phyloP scores from a whole-genome alignment of 768 basidiomycete species.

The Xerocomus potaroensis region DNA sequence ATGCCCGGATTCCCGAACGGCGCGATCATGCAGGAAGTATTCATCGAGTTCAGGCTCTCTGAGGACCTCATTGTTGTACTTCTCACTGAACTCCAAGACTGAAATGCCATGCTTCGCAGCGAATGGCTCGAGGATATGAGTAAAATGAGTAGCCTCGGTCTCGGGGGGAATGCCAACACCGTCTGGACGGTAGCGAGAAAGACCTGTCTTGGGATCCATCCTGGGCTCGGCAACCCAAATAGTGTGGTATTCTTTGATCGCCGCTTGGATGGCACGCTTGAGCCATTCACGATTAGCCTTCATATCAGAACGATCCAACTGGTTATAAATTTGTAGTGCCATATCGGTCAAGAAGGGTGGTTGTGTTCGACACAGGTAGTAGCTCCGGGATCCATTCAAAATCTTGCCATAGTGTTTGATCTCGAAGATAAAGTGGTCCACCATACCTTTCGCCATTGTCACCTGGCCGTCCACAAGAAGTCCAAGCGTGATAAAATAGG shows the following conservation, averaged over 20 bases:
- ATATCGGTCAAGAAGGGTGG: constrained; percentile 99
- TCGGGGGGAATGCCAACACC: constrained; percentile 97
- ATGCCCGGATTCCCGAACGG: constrained; percentile 94
- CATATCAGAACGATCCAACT: constrained; percentile 80
- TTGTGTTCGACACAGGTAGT: constrained; percentile 93
- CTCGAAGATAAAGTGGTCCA: constrained; percentile 99
- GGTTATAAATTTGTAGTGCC: constrained; percentile 96
- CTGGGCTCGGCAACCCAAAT: constrained; percentile 96
- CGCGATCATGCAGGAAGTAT: constrained; percentile 95
- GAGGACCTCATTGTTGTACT: constrained; percentile 83
- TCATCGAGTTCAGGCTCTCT: constrained; percentile 89
- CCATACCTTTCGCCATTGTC: constrained; percentile 94
- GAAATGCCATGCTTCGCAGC: constrained; percentile 90
- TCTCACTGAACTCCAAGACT: constrained; percentile 93
- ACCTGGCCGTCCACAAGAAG: constrained; percentile 93
- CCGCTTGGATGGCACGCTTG: constrained; percentile 92
- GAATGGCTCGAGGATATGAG: constrained; percentile 93
- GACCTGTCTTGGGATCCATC: constrained; percentile 89
- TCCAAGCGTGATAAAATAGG: constrained; percentile 91
- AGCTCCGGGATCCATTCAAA: constrained; percentile 91
- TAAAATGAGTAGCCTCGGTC: constrained; percentile 98
- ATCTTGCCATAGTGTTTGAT: constrained; percentile 98
- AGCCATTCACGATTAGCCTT: constrained; percentile 83
- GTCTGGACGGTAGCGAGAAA: constrained; percentile 91
- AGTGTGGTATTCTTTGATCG: constrained; percentile 98